Evolutionary conservation across 208 protist species (phyloP).

Genomic region (Acanthamoeba triangularis): DNA sequence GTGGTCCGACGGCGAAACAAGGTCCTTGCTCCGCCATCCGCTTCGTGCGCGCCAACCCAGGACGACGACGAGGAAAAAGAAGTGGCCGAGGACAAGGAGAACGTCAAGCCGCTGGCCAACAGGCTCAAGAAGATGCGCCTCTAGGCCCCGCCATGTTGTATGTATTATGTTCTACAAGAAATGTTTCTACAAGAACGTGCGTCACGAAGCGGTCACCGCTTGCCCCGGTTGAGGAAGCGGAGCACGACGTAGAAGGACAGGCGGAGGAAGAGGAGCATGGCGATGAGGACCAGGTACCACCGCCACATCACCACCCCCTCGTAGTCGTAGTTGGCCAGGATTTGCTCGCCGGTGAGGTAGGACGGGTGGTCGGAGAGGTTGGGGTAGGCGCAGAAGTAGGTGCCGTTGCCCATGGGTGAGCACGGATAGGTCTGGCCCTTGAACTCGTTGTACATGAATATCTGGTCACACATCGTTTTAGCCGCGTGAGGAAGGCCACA

Average conservation of each 20-base stretch:
- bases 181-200: no score
- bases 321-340: conserved; percentile 49
- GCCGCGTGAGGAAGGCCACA: no score
- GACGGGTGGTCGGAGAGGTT: not conserved
- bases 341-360: conserved; percentile 31
- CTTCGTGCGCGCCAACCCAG: not conserved
- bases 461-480: not conserved
- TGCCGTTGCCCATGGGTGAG: not conserved
- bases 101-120: conserved; percentile 4
- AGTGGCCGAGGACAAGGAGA: not conserved
- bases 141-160: not conserved
- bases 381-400: conserved; percentile 63
- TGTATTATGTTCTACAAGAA: no score
- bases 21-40: not conserved
- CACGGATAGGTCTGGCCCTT: not conserved
- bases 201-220: not conserved
- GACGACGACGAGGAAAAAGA: not conserved
- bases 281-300: conserved; percentile 55
- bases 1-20: not conserved
- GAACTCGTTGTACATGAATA: conserved; percentile 69
- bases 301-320: conserved; percentile 8
- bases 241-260: conserved; percentile 38
- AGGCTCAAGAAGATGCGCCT: conserved; percentile 51
- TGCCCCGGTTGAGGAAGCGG: conserved; percentile 40
- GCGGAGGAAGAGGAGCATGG: conserved; percentile 61